Percentiles rank a stretch among this genome's conserved stretches.
These are phyloP conservation scores for Pyrenula aspistea DNA, from an alignment of 495 filamentous ascomycete genomes.

Conservation along the genomic window DNA sequence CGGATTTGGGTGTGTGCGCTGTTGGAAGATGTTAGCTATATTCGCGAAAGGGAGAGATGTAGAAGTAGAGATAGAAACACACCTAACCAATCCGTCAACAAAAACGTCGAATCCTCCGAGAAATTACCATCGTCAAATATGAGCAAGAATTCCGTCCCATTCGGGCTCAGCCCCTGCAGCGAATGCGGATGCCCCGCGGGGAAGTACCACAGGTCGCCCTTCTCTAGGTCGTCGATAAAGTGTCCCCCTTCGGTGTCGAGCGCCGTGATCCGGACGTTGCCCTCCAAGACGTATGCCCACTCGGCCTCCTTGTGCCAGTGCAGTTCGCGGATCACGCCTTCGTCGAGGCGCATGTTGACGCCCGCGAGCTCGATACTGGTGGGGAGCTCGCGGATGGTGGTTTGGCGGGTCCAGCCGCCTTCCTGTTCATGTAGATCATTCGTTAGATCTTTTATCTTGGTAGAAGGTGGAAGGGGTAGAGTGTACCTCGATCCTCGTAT, in stretches of 20 bases:
- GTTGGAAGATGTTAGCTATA: background rate
- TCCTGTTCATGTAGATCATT: slow-evolving; percentile 26
- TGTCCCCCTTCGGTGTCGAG: slow-evolving; percentile 56
- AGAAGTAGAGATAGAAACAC: slow-evolving; percentile 6
- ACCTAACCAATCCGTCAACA: slow-evolving; percentile 57
- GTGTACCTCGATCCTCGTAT: slow-evolving; percentile 49
- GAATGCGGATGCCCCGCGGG: slow-evolving; percentile 60
- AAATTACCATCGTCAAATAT: slow-evolving; percentile 60
- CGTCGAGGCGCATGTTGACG: slow-evolving; percentile 56
- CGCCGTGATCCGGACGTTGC: slow-evolving; percentile 47
- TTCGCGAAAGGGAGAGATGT: background rate
- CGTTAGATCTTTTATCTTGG: background rate
- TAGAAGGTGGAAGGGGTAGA: background rate
- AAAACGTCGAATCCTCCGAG: slow-evolving; percentile 58
- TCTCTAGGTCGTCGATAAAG: slow-evolving; percentile 57
- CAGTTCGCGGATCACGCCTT: slow-evolving; percentile 57
- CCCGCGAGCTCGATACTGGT: slow-evolving; percentile 49
- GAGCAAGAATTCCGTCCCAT: slow-evolving; percentile 60
- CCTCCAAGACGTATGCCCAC: slow-evolving; percentile 55
- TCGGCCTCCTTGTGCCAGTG: slow-evolving; percentile 67
- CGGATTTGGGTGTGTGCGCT: slow-evolving; percentile 51
- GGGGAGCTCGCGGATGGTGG: slow-evolving; percentile 46
- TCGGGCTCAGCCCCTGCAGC: slow-evolving; percentile 50
- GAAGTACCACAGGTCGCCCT: slow-evolving; percentile 66
- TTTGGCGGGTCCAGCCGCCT: slow-evolving; percentile 58